Conservation (phyloP, 1,139 yeast genomes). For the Blastobotrys apis region DNA sequence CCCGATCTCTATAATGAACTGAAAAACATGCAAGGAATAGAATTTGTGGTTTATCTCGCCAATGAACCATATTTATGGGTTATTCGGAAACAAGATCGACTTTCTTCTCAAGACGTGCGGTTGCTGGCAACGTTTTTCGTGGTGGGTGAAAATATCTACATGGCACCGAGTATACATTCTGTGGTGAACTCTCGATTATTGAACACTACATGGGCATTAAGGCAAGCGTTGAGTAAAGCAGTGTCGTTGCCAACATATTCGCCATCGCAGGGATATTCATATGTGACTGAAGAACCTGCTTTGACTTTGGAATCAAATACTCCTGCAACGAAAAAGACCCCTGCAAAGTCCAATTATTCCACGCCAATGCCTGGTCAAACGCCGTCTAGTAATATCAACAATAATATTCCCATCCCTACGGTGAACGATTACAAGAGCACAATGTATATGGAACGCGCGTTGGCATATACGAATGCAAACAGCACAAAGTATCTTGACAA, state of each 20-base stretch:
- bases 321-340: not conserved
- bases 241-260: constrained; percentile 33
- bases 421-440: constrained; percentile 24
- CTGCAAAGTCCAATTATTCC: constrained; percentile 15
- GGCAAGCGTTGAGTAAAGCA: constrained; percentile 33
- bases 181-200: constrained; percentile 54
- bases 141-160: constrained; percentile 87
- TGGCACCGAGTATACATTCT: constrained; percentile 67
- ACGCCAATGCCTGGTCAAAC: constrained; percentile 19
- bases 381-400: constrained; percentile 13
- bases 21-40: constrained; percentile 77
- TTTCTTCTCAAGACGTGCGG: constrained; percentile 47
- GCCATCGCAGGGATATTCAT: constrained; percentile 37
- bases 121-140: constrained; percentile 74
- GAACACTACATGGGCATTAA: constrained; percentile 31
- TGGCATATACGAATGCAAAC: constrained; percentile 15
- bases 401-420: constrained; percentile 11
- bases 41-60: constrained; percentile 68
- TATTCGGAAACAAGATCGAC: constrained; percentile 71
- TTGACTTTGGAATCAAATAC: constrained; percentile 1
- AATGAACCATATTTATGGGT: constrained; percentile 94
- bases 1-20: constrained; percentile 48
- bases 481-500: constrained; percentile 11
- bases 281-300: constrained; percentile 22
- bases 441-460: constrained; percentile 26